Percentiles rank a stretch among this genome's conserved stretches.
Conservation (phyloP, 2,329 filamentous ascomycete species). For the Podosphaera fusca region DNA sequence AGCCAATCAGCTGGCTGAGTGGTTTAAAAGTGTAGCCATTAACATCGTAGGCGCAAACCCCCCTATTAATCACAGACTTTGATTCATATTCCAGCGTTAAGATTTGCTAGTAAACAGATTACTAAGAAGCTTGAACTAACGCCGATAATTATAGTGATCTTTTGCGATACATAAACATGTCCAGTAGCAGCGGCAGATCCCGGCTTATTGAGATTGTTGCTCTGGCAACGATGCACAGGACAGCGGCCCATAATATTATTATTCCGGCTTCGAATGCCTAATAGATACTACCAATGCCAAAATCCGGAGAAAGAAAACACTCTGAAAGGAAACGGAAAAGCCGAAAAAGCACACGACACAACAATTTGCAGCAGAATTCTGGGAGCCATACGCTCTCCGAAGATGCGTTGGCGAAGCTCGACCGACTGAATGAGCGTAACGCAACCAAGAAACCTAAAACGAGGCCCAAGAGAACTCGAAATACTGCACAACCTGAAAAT, state of each 20-base stretch:
- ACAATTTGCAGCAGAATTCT: slow-evolving; percentile 8
- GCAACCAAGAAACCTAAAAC: slow-evolving; percentile 6
- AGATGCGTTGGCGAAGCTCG: slow-evolving; percentile 14
- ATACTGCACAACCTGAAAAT: slow-evolving; percentile 8
- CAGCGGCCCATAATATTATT: not conserved
- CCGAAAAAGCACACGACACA: slow-evolving; percentile 8
- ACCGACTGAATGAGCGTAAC: slow-evolving; percentile 12
- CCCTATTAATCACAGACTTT: too few relatives aligned
- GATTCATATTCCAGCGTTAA: too few relatives aligned
- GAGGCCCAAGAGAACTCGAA: slow-evolving; percentile 9
- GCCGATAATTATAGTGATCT: too few relatives aligned
- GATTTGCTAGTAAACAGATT: too few relatives aligned
- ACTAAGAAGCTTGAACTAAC: too few relatives aligned
- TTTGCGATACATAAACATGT: too few relatives aligned
- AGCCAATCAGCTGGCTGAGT: too few relatives aligned
- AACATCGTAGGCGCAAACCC: too few relatives aligned
- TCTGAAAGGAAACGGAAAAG: slow-evolving; percentile 5
- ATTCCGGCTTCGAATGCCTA: not conserved
- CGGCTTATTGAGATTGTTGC: not conserved
- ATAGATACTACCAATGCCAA: not conserved
- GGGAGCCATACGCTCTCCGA: slow-evolving; percentile 13
- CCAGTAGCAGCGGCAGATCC: too few relatives aligned
- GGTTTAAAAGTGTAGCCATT: too few relatives aligned
- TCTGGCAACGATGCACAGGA: slow-evolving; percentile 1
- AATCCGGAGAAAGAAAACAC: slow-evolving; percentile 5